These are phyloP conservation scores for Colletotrichum chrysophilum DNA, from an alignment of 2,329 filamentous ascomycete genomes.

Conservation along the genomic window DNA sequence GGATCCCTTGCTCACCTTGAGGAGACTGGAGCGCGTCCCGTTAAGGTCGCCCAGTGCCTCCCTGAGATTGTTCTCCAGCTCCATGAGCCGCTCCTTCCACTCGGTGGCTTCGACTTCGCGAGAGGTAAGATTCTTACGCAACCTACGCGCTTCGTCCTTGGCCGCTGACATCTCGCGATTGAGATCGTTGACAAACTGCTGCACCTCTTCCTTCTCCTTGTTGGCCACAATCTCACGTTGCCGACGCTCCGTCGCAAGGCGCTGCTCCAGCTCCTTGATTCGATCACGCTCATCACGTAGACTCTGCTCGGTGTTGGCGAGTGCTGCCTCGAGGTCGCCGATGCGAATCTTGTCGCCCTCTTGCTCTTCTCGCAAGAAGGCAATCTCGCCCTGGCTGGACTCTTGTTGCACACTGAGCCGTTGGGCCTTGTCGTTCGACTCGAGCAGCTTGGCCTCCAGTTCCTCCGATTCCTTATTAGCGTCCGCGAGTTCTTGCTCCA, in stretches of 20 bases:
- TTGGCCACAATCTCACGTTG: constrained; percentile 87
- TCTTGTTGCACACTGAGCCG: constrained; percentile 90
- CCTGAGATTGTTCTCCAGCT: constrained; percentile 87
- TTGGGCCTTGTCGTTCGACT: constrained; percentile 87
- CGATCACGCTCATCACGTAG: constrained; percentile 87
- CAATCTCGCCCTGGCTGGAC: constrained; percentile 89
- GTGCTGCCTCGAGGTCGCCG: constrained; percentile 84
- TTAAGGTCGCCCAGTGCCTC: constrained; percentile 87
- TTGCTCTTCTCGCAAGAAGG: constrained; percentile 95
- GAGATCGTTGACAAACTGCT: constrained; percentile 90
- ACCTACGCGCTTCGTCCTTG: constrained; percentile 83
- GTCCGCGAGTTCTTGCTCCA: constrained; percentile 83
- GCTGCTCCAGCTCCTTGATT: constrained; percentile 72
- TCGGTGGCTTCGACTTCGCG: constrained; percentile 88
- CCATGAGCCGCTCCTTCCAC: constrained; percentile 89
- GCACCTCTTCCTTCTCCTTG: constrained; percentile 92
- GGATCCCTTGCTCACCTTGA: constrained; percentile 63
- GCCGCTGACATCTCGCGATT: constrained; percentile 81
- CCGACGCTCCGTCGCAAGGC: constrained; percentile 79
- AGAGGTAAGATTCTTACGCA: constrained; percentile 82
- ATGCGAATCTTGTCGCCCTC: constrained; percentile 98
- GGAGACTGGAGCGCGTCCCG: constrained; percentile 82
- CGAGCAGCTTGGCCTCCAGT: constrained; percentile 81
- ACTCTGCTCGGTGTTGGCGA: constrained; percentile 79
- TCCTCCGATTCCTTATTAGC: constrained; percentile 87